Conservation (phyloP, 2,329 filamentous ascomycete species). For the Paracamarosporium sp. region DNA sequence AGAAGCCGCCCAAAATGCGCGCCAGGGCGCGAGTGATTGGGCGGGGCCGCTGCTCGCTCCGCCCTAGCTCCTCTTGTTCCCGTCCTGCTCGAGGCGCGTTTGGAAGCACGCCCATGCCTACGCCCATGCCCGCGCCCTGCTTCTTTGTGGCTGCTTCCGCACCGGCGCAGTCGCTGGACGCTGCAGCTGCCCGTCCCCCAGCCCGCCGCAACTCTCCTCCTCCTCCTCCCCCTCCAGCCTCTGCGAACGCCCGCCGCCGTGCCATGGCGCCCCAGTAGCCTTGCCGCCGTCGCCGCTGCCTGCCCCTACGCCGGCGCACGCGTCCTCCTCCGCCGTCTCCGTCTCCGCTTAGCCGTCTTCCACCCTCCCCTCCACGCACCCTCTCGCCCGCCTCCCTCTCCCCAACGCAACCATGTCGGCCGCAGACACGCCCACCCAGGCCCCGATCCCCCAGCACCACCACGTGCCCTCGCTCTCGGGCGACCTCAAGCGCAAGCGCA, state of each 20-base stretch:
- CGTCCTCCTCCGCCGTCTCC: conserved; percentile 17
- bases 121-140: conserved; percentile 13
- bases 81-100: conserved; percentile 13
- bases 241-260: conserved; percentile 3
- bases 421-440: conserved; percentile 26
- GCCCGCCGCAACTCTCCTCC: conserved; percentile 3
- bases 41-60: conserved; percentile 6
- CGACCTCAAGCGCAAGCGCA: conserved; percentile 57
- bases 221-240: conserved; percentile 6
- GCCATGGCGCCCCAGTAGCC: conserved; percentile 5
- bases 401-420: conserved; percentile 32
- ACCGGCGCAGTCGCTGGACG: not conserved
- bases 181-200: conserved; percentile 5
- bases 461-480: conserved; percentile 26
- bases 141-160: conserved; percentile 17
- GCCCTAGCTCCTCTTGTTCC: conserved; percentile 20
- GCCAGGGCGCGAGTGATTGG: conserved; percentile 4
- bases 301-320: conserved; percentile 22
- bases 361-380: conserved; percentile 19
- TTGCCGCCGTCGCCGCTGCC: conserved; percentile 8
- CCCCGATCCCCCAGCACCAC: conserved; percentile 31
- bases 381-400: conserved; percentile 20
- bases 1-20: not conserved
- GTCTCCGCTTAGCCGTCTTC: conserved; percentile 22
- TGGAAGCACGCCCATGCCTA: conserved; percentile 1